Evolutionary conservation across 805 yeast species (phyloP), one percentile per base, ranked within the genome.

Genomic region (Scheffersomyces amazonensis): DNA sequence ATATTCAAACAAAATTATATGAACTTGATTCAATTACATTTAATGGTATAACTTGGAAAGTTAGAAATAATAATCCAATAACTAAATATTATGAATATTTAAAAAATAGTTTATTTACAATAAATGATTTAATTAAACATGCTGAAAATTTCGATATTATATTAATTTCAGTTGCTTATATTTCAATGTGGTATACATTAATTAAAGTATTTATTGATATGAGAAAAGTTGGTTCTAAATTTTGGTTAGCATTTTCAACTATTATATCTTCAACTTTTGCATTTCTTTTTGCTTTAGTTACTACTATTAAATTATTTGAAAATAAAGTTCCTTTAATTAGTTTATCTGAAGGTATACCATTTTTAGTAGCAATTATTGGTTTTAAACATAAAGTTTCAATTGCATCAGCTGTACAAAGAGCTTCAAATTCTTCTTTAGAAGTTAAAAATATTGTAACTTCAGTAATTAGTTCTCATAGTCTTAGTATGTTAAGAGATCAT

Each of bases 271-370:
- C 96, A 3, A 76, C 83, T 17, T 84, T 86, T 64, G 95, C 96
- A 2, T 84, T 93, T 52, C 66, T 88, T 40, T 77, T 86, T 48
- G 96, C 96, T 2, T 57, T 69, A 42, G 70, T 85, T 43, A 66
- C 83, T 35, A 72, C 86, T 7, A 75, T 78, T 23, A 71, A 74
- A 40, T 53, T 77, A 21, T 64, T 85, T 34, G 75, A 78, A 24
- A 65, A 78, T 32, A 75, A 75, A 35, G 81, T 91, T 22, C 80
- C 95, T 7, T 69, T 87, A 39, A 67, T 86, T 39, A 79, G 87
- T 39, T 70, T 91, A 47, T 78, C 89, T 40, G 97, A 91, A 65
- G 97, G 97, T 23, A 65, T 91, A 32, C 99, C 99, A 16, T 91
- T 91, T 62, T 75, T 91, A 54, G 95, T 91, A 16, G 88, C 95